phyloP scores from a whole-genome alignment of 2,329 filamentous ascomycete genomes.

The Lithohypha guttulata region DNA sequence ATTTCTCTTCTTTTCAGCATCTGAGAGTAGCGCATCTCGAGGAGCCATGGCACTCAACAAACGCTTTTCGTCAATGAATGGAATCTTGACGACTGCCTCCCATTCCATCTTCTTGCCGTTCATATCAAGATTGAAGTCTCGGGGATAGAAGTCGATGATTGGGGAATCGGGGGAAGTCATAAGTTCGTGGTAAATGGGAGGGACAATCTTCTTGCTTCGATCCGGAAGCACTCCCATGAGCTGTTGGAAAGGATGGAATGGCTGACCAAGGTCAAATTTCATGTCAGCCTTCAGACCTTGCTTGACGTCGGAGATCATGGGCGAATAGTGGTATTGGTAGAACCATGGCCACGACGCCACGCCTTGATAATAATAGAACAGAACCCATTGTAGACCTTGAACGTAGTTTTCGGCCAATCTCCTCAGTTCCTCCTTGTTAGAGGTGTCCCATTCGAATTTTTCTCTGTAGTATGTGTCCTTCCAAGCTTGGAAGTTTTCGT shows the following conservation, averaged over 20 bases:
- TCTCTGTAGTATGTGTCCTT: conserved; percentile 86
- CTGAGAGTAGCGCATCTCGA: conserved; percentile 65
- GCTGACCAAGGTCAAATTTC: conserved; percentile 86
- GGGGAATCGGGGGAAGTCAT: conserved; percentile 88
- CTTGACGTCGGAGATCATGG: conserved; percentile 91
- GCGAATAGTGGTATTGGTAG: conserved; percentile 92
- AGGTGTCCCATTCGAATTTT: conserved; percentile 82
- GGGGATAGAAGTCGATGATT: conserved; percentile 95
- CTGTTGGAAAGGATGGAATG: conserved; percentile 90
- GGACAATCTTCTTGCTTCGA: conserved; percentile 93
- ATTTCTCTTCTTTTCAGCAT: conserved; percentile 72
- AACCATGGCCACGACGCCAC: conserved; percentile 99
- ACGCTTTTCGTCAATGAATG: conserved; percentile 89
- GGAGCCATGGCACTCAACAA: conserved; percentile 76
- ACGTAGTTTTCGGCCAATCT: conserved; percentile 92
- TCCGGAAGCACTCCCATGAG: conserved; percentile 97
- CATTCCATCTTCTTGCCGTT: conserved; percentile 99
- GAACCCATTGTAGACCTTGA: conserved; percentile 92
- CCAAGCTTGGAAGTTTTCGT: conserved; percentile 82
- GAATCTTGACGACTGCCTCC: conserved; percentile 98
- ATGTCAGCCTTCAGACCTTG: conserved; percentile 78
- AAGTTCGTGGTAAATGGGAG: conserved; percentile 71
- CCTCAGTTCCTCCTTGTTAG: conserved; percentile 68
- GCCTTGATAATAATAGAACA: conserved; percentile 95
- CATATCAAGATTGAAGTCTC: conserved; percentile 97